Evolutionary conservation across 2,329 filamentous ascomycete genomes (phyloP), one percentile per base, ranked within the genome.

Genomic region (Zalaria obscura): DNA sequence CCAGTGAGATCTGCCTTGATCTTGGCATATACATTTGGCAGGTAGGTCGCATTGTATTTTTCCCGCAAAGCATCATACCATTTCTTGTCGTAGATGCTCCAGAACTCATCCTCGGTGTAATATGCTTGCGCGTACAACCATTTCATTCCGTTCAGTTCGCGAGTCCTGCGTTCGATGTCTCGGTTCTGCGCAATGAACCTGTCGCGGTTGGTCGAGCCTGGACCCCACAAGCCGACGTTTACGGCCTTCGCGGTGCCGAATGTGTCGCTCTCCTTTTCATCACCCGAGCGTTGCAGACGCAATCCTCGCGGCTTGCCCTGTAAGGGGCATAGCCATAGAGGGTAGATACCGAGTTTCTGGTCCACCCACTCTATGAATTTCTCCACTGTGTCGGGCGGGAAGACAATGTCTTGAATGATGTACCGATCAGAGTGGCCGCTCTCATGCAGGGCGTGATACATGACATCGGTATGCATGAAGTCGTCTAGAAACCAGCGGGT

Each of bases 51-150:
- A 5, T 27, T 36, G 27, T 43, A 83, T 52, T 71, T 75, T 25
- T 57, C 55, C 11, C 79, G 61, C 40, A 83, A 58, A 3, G 53
- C 56, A 36, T 80, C 72, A 46, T 83, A 82, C 52, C 72, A 73
- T 5, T 61, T 50, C 32, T 67, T 63, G 52, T 80, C 72, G 46
- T 82, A 83, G 40, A 73, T 66, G 6, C 63, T 56, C 78, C 79
- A 83, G 54, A 84, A 84, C 48, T 83, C 79, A 0, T 73, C 68
- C 53, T 80, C 72, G 3, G 68, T 73, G 55, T 81, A 81, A 57
- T 78, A 83, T 0, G 76, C 74, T 43, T 83, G 78, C 1, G 78
- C 77, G 47, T 84, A 84, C 1, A 84, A 60, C 65, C 76, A 81
- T 58, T 83, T 83, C 64, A 75, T 77, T 4, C 80, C 80, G 2